These are phyloP conservation scores for Petunia secreta DNA, from an alignment of 257 asterid genomes.

Conservation along the genomic window DNA sequence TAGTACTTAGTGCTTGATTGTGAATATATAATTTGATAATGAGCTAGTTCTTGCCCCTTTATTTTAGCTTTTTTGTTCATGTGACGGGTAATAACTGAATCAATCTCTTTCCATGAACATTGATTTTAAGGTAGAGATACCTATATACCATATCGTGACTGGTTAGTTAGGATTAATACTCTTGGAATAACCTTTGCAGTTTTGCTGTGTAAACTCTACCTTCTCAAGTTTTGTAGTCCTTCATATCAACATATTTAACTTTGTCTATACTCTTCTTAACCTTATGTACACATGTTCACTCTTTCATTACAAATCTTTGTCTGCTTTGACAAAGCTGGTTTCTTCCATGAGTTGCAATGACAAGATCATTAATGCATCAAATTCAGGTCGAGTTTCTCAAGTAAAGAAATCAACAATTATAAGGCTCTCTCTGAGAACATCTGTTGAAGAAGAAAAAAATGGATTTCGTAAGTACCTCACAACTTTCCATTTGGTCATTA, in stretches of 20 bases:
- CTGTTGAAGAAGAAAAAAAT: constrained; percentile 63
- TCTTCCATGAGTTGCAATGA: constrained; percentile 78
- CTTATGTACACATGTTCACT: constrained; percentile 4
- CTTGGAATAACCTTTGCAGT: not conserved
- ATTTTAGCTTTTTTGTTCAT: not conserved
- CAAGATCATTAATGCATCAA: constrained; percentile 47
- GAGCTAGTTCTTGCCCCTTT: constrained; percentile 13
- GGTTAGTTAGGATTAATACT: not conserved
- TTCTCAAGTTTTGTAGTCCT: not conserved
- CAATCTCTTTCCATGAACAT: too few species aligned
- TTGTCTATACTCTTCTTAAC: not conserved
- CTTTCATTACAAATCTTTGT: constrained; percentile 26
- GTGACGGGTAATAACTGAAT: not conserved
- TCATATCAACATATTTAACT: not conserved
- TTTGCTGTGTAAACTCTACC: not conserved
- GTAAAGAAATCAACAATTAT: constrained; percentile 73
- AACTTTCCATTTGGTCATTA: not conserved
- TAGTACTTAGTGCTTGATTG: not conserved
- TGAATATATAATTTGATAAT: not conserved
- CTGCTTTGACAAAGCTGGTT: constrained; percentile 68
- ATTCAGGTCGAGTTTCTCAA: constrained; percentile 54
- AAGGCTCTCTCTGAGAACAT: constrained; percentile 76
- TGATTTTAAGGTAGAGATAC: too few species aligned
- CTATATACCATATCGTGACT: too few species aligned
- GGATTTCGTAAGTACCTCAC: constrained; percentile 55